Conservation (phyloP, 305 asterid species). For the Fraxinus latifolia region DNA sequence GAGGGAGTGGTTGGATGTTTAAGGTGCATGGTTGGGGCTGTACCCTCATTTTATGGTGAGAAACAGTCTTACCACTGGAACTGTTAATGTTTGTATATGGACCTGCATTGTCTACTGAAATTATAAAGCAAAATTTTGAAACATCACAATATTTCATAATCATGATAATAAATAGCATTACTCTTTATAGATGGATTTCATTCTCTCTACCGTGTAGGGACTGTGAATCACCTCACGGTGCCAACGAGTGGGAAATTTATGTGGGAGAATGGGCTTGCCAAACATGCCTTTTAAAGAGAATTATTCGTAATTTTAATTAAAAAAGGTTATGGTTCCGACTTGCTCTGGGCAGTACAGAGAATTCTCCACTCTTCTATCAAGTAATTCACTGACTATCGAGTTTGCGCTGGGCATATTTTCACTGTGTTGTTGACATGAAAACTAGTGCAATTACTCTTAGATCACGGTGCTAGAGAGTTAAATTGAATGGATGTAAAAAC, state of each 20-base stretch:
- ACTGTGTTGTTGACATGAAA: not conserved
- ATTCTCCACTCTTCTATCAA: not conserved
- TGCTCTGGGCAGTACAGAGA: not conserved
- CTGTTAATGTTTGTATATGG: not conserved
- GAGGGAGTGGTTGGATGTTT: not conserved
- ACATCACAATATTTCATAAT: no score
- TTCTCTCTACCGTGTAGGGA: not conserved
- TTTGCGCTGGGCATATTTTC: not conserved
- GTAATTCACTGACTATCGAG: not conserved
- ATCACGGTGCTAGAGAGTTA: not conserved
- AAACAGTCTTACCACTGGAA: not conserved
- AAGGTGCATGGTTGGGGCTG: not conserved
- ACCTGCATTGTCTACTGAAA: not conserved
- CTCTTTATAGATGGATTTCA: not conserved
- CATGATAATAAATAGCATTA: no score
- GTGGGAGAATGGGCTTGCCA: not conserved
- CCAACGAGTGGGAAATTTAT: not conserved
- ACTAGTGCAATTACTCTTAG: not conserved
- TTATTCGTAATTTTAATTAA: not conserved
- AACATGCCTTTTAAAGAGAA: not conserved
- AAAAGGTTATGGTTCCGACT: not conserved
- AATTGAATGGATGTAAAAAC: not conserved
- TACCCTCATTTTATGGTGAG: not conserved
- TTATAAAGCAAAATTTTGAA: not conserved
- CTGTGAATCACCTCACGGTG: not conserved